These are phyloP conservation scores for Solanum neorickii DNA, from an alignment of 257 asterid species.

Conservation along the genomic window DNA sequence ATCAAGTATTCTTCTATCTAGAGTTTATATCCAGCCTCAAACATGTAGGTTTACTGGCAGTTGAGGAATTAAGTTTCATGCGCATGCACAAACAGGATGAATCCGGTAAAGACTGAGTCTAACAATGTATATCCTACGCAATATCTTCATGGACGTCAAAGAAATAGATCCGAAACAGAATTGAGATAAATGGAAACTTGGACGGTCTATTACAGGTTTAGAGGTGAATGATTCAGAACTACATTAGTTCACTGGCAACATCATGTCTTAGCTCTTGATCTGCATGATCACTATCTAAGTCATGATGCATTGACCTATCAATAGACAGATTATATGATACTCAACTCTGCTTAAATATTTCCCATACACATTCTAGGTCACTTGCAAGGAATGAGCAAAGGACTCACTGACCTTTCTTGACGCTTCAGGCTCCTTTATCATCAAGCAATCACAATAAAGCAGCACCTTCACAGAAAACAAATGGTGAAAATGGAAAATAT, in stretches of 20 bases:
- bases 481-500: neutral
- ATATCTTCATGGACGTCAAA: neutral
- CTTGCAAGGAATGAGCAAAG: neutral
- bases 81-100: neutral
- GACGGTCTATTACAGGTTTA: neutral
- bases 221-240: neutral
- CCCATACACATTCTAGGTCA: neutral
- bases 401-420: conserved; percentile 31
- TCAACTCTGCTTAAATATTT: neutral
- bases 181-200: neutral
- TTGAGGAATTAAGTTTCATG: neutral
- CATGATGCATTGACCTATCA: neutral
- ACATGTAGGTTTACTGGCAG: neutral
- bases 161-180: neutral
- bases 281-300: neutral
- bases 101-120: neutral
- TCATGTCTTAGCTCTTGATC: neutral
- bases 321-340: neutral
- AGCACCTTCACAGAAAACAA: conserved; percentile 37
- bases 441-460: conserved; percentile 43
- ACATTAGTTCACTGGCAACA: neutral
- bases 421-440: conserved; percentile 26
- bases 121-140: neutral
- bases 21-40: neutral
- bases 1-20: neutral